Percentiles rank a stretch among this genome's conserved stretches.
Evolutionary conservation across 2,329 filamentous ascomycete species (phyloP).

Genomic region (Tolypocladium capitatum): DNA sequence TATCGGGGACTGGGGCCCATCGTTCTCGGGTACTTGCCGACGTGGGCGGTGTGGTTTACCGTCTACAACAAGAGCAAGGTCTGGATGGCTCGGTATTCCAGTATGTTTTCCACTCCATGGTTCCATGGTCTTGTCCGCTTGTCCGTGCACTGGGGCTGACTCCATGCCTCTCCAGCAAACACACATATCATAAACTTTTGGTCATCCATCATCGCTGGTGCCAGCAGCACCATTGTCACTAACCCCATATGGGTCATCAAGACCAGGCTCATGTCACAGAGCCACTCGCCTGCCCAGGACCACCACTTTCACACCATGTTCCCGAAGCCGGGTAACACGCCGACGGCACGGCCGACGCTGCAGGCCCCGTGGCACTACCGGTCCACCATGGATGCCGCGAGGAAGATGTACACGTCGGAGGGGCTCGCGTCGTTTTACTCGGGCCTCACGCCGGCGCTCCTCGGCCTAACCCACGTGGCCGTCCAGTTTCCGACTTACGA

Average conservation of each 20-base stretch:
- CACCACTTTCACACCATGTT: conserved; percentile 30
- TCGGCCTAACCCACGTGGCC: conserved; percentile 87
- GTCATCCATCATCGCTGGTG: conserved; percentile 82
- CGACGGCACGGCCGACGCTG: conserved; percentile 39
- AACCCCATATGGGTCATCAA: conserved; percentile 99
- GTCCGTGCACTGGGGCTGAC: not conserved
- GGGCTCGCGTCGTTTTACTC: conserved; percentile 89
- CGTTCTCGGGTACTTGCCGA: conserved; percentile 87
- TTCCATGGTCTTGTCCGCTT: too few relatives aligned
- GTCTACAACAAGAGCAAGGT: conserved; percentile 86
- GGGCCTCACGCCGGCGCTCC: conserved; percentile 77
- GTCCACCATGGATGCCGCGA: conserved; percentile 79
- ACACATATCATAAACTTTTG: conserved; percentile 69
- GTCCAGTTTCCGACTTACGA: conserved; percentile 97
- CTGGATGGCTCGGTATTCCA: conserved; percentile 52
- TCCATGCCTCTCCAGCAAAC: conserved; percentile 41
- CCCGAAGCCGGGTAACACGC: conserved; percentile 37
- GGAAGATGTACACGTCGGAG: conserved; percentile 90
- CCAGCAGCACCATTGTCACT: conserved; percentile 83
- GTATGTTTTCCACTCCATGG: conserved; percentile 24
- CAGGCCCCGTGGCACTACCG: conserved; percentile 81
- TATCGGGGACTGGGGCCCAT: conserved; percentile 92
- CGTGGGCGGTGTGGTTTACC: conserved; percentile 96
- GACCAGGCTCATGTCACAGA: conserved; percentile 93
- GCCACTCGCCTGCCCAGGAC: conserved; percentile 35